phyloP scores from a whole-genome alignment of 2,329 filamentous ascomycete species.

The Sclerotinia borealis region DNA sequence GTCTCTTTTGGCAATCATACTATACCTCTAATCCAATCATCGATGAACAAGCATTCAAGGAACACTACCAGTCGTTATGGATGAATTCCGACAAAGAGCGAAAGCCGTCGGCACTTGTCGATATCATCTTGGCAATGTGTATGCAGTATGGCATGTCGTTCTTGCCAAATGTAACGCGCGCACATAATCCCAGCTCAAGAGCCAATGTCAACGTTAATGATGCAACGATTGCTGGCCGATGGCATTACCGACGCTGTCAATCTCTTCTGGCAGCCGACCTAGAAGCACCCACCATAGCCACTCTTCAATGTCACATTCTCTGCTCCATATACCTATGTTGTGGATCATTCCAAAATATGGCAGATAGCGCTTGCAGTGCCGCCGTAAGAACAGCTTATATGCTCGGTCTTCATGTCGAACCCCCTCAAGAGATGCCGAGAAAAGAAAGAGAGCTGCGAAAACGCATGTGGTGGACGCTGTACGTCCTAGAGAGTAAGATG shows the following conservation, averaged over 20 bases:
- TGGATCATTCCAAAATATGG: constrained; percentile 37
- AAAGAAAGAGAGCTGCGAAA: constrained; percentile 36
- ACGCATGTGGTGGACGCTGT: constrained; percentile 43
- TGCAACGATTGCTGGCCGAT: constrained; percentile 34
- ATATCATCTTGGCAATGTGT: constrained; percentile 46
- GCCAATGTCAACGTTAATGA: constrained; percentile 26
- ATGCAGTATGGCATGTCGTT: constrained; percentile 41
- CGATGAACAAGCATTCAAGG: constrained; percentile 40
- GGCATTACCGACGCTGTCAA: constrained; percentile 38
- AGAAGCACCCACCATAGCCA: constrained; percentile 36
- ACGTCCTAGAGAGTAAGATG: constrained; percentile 37
- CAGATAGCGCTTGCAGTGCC: constrained; percentile 32
- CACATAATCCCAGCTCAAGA: constrained; percentile 11
- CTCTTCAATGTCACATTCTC: constrained; percentile 38
- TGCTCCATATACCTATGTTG: constrained; percentile 36
- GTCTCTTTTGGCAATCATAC: constrained; percentile 43
- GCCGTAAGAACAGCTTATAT: constrained; percentile 36
- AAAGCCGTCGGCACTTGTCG: constrained; percentile 43
- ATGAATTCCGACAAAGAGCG: constrained; percentile 27
- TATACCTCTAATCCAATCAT: constrained; percentile 39
- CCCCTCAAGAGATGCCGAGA: constrained; percentile 30
- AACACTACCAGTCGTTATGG: constrained; percentile 40
- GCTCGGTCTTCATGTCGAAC: constrained; percentile 38
- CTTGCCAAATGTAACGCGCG: constrained; percentile 14
- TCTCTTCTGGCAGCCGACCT: constrained; percentile 33